These are phyloP conservation scores for Podaxis carcinomalis DNA, from an alignment of 768 basidiomycete species.

Conservation along the genomic window DNA sequence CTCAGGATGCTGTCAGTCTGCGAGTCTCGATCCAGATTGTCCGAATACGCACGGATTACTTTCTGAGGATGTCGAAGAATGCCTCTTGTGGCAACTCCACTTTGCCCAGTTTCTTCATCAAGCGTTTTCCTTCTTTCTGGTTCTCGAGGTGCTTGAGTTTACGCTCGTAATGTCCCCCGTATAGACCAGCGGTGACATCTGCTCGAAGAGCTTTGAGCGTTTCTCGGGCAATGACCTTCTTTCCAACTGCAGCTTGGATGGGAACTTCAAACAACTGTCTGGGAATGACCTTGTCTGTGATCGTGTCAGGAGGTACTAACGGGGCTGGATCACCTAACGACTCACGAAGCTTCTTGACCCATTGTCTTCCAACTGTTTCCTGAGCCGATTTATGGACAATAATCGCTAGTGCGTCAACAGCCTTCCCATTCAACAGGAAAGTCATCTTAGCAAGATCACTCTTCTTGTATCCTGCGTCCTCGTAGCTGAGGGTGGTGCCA, in stretches of 20 bases:
- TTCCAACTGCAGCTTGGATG: slow-evolving; percentile 90
- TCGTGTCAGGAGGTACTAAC: background rate
- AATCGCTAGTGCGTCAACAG: slow-evolving; percentile 90
- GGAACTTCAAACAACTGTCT: slow-evolving; percentile 92
- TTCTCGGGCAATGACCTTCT: slow-evolving; percentile 84
- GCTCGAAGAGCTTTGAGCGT: slow-evolving; percentile 82
- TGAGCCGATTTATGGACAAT: slow-evolving; percentile 84
- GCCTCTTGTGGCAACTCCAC: slow-evolving; percentile 94
- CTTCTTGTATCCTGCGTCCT: slow-evolving; percentile 83
- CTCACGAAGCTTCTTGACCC: slow-evolving; percentile 92
- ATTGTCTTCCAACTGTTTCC: slow-evolving; percentile 68
- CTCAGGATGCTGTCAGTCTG: slow-evolving; percentile 11
- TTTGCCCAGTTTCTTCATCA: slow-evolving; percentile 83
- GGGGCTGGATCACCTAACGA: slow-evolving; percentile 10
- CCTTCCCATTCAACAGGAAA: slow-evolving; percentile 83
- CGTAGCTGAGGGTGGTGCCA: slow-evolving; percentile 58
- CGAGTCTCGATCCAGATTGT: background rate
- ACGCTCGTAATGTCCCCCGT: slow-evolving; percentile 93
- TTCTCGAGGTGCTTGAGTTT: slow-evolving; percentile 86
- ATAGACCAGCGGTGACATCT: slow-evolving; percentile 91
- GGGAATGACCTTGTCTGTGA: slow-evolving; percentile 83
- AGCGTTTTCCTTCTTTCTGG: slow-evolving; percentile 90
- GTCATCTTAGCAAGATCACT: slow-evolving; percentile 90
- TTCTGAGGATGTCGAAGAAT: slow-evolving; percentile 86
- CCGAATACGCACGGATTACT: slow-evolving; percentile 26